Base-by-base conservation (phyloP, 306 rosid species). In the Vachellia pachyceras region DNA sequence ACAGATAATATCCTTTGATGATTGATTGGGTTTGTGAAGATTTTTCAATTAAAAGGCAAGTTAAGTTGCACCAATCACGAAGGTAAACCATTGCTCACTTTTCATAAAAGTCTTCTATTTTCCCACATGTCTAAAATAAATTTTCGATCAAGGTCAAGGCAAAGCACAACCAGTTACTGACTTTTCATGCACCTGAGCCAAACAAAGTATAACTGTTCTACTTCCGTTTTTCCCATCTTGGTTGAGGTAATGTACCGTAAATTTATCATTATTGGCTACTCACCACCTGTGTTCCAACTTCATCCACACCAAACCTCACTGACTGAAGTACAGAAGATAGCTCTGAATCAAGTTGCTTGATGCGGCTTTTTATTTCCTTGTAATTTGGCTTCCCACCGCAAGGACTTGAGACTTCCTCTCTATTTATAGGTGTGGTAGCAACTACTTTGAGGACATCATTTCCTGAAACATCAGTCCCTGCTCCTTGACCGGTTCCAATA, bases 341-440 rank as follows among this genome's bases (percentile, higher is more conserved):
- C 90, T 94, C 95, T 18, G 75, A 87, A 78, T 96, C 84, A 74
- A 94, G 89, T 49, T 79, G 76, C 78, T 82, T 87, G 85, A 96
- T 84, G 60, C 87, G 92, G 74, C 75, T 78, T 82, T 72, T 84
- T 35, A 94, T 65, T 84, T 88, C 88, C 74, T 33, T 72, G 68
- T 64, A 82, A 77, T 73, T 77, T 79, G 85, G 74, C 77, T 74
- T 70, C 57, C 57, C 57, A 23, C 45, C 49, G 36, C 50, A 50
- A 74, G 83, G 83, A 84, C 74, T 82, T 37, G 77, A 64, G 72
- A 87, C 86, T 23, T 46, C 73, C 82, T 80, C 79, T 63, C 49
- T 73, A 47, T 83, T 57, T 66, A 12, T 23, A 65, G 47, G 73
- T 52, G 82, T 67, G 46, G 33, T 54, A 22, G 81, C 6, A 82